These are phyloP conservation scores for Gomphus bonarii DNA, from an alignment of 1,284 basidiomycete species.

Conservation along the genomic window DNA sequence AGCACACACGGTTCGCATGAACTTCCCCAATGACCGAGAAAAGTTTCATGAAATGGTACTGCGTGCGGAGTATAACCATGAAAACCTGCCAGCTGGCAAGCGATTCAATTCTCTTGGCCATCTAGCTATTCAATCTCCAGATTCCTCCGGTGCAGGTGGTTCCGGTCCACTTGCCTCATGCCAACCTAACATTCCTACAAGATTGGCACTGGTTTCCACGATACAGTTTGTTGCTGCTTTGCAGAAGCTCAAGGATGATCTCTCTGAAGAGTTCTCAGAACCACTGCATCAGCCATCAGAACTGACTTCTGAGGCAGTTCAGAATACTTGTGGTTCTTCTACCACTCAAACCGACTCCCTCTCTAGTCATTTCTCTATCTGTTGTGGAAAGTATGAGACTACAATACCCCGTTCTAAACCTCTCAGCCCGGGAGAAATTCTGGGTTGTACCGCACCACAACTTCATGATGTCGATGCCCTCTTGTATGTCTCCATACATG, in stretches of 20 bases:
- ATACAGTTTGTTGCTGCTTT: conserved; percentile 92
- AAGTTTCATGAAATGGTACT: conserved; percentile 51
- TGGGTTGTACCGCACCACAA: conserved; percentile 93
- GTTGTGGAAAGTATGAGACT: conserved; percentile 46
- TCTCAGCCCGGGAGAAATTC: conserved; percentile 90
- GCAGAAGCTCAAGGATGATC: conserved; percentile 75
- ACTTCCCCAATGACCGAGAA: conserved; percentile 74
- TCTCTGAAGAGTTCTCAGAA: conserved; percentile 32
- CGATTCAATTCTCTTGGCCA: conserved; percentile 39
- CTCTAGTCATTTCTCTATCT: conserved; percentile 2
- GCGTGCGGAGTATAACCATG: conserved; percentile 38
- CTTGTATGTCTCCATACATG: conserved; percentile 43
- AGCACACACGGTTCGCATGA: conserved; percentile 74
- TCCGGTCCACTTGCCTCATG: conserved; percentile 5
- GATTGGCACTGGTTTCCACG: conserved; percentile 84
- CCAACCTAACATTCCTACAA: conserved; percentile 37
- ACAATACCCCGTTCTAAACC: conserved; percentile 88
- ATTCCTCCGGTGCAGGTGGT: conserved; percentile 11
- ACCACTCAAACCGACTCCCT: not conserved
- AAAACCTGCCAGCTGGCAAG: conserved; percentile 41
- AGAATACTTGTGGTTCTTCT: not conserved
- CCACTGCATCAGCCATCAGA: conserved; percentile 11
- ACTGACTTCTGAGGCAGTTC: conserved; percentile 13
- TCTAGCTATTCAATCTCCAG: conserved; percentile 45
- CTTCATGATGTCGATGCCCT: conserved; percentile 76